Percentiles rank a stretch among this genome's conserved stretches.
Conservation (phyloP, 352 stramenopile species). For the Globisporangium viniferum region DNA sequence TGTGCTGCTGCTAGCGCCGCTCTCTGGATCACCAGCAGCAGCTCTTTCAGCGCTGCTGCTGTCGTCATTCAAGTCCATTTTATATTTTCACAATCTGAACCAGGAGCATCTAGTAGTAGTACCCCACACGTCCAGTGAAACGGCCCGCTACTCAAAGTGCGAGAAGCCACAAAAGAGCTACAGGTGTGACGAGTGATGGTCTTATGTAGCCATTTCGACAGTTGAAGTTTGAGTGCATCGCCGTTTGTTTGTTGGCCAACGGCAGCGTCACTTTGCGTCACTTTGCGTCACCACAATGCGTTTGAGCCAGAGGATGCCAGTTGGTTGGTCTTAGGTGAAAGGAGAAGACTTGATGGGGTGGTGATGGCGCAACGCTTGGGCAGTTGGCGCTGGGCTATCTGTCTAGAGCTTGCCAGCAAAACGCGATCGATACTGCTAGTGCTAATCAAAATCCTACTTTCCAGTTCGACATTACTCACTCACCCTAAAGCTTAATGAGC, state of each 20-base stretch:
- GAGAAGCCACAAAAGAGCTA: no score
- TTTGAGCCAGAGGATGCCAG: neutral
- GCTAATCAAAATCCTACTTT: neutral
- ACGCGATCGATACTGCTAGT: neutral
- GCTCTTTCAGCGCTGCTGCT: neutral
- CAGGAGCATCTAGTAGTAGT: neutral
- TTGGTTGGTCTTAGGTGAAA: no score
- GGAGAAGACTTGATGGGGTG: no score
- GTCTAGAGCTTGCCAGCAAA: no score
- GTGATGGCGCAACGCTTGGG: no score
- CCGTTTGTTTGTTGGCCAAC: neutral
- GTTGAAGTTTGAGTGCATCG: neutral
- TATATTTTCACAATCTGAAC: neutral
- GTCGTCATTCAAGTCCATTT: neutral
- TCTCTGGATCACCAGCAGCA: neutral
- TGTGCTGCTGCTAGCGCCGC: neutral
- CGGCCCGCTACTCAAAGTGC: neutral
- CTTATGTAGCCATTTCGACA: neutral
- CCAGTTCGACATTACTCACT: no score
- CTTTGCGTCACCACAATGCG: neutral
- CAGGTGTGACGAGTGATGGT: neutral
- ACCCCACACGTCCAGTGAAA: neutral
- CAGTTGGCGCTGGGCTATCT: no score
- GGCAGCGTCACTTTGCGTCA: neutral
- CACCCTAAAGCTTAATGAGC: no score